These are phyloP conservation scores for Butyriboletus appendiculatus DNA, from an alignment of 1,284 basidiomycete species.

Conservation along the genomic window DNA sequence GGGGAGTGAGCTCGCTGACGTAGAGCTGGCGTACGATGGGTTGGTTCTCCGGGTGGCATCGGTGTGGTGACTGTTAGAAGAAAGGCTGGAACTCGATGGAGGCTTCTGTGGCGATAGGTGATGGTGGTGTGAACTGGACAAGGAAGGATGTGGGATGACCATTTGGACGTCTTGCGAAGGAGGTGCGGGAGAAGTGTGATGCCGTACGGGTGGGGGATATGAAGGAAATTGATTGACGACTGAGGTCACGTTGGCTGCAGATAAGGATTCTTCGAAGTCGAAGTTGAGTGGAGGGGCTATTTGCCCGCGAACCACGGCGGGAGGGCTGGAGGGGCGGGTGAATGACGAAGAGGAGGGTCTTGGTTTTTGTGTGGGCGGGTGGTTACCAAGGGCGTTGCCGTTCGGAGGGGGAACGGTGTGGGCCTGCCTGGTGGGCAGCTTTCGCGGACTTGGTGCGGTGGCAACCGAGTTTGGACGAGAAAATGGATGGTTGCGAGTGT, in stretches of 20 bases:
- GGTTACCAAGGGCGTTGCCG: slow-evolving; percentile 21
- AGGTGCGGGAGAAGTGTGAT: slow-evolving; percentile 20
- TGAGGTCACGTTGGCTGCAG: slow-evolving; percentile 32
- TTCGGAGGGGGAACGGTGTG: slow-evolving; percentile 12
- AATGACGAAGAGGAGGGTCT: neutral
- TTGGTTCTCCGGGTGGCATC: slow-evolving; percentile 31
- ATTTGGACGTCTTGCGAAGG: slow-evolving; percentile 11
- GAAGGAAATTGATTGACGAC: slow-evolving; percentile 36
- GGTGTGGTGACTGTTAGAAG: slow-evolving; percentile 22
- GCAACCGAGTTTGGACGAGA: slow-evolving; percentile 21
- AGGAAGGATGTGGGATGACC: slow-evolving; percentile 7
- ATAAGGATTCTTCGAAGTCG: slow-evolving; percentile 33
- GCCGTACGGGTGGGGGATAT: slow-evolving; percentile 28
- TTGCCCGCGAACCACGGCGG: slow-evolving; percentile 30
- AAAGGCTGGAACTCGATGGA: slow-evolving; percentile 26
- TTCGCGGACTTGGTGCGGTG: slow-evolving; percentile 14
- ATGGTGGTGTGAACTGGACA: slow-evolving; percentile 9
- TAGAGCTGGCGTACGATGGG: slow-evolving; percentile 20
- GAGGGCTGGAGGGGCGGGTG: slow-evolving; percentile 2
- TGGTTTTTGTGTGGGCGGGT: slow-evolving; percentile 2
- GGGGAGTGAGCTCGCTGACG: slow-evolving; percentile 27
- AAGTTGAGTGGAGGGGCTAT: slow-evolving; percentile 11
- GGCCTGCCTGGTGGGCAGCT: neutral
- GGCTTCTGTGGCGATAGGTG: slow-evolving; percentile 25
- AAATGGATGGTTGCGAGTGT: neutral